These are phyloP conservation scores for Sporothrix pseudoabietina DNA, from an alignment of 2,329 filamentous ascomycete species.

Conservation along the genomic window DNA sequence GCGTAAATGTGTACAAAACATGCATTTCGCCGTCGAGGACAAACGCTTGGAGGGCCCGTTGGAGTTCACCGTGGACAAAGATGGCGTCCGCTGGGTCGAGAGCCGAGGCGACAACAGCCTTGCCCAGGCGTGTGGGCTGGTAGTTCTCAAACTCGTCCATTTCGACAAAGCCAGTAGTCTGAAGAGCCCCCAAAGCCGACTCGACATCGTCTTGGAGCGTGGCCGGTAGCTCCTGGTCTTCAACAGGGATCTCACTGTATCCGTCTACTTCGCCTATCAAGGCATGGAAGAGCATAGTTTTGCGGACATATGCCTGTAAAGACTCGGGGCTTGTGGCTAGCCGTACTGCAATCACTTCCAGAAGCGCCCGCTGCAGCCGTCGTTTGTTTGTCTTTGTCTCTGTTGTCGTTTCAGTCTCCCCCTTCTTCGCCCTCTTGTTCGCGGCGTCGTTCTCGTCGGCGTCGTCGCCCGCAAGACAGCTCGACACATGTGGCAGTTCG, in stretches of 20 bases:
- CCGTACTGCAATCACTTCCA: conserved; percentile 70
- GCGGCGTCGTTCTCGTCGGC: conserved; percentile 50
- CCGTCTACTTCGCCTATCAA: conserved; percentile 41
- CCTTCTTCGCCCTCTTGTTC: neutral
- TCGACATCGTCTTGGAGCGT: conserved; percentile 50
- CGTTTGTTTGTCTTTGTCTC: conserved; percentile 51
- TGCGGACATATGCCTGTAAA: conserved; percentile 67
- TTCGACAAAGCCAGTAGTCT: conserved; percentile 50
- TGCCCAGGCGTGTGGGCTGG: conserved; percentile 65
- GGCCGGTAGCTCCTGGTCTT: neutral
- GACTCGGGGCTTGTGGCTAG: conserved; percentile 66
- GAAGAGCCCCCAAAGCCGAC: conserved; percentile 52
- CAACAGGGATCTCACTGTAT: conserved; percentile 47
- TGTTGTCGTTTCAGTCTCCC: neutral
- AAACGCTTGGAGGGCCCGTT: conserved; percentile 68
- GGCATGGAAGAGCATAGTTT: conserved; percentile 66
- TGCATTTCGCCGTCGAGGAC: conserved; percentile 83
- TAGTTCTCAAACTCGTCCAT: conserved; percentile 55
- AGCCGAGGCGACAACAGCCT: conserved; percentile 71
- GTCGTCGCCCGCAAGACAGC: conserved; percentile 54
- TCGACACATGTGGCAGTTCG: conserved; percentile 69
- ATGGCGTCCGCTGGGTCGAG: conserved; percentile 74
- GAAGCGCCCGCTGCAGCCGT: conserved; percentile 68
- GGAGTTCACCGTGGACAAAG: conserved; percentile 70
- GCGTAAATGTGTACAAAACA: conserved; percentile 75